Evolutionary conservation across 495 filamentous ascomycete species (phyloP).

Genomic region (Talaromyces proteolyticus): DNA sequence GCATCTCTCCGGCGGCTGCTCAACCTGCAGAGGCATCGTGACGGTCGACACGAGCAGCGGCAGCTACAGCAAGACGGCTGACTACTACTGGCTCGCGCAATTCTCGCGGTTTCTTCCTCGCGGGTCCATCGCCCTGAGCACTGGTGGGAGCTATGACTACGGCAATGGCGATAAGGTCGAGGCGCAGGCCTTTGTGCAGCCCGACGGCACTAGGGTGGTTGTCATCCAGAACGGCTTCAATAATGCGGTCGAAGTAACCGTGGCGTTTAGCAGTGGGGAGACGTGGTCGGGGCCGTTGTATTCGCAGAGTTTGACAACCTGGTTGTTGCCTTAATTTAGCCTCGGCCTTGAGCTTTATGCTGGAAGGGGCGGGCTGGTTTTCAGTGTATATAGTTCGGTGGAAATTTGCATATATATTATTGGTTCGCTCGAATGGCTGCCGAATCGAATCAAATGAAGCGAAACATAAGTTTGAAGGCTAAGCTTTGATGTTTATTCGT

Average conservation of each 20-base stretch:
- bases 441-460: too few species aligned
- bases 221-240: constrained; percentile 47
- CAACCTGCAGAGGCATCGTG: constrained; percentile 42
- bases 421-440: too few species aligned
- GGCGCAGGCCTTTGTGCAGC: constrained; percentile 43
- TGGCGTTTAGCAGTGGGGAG: constrained; percentile 36
- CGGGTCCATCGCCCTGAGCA: constrained; percentile 40
- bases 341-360: too few species aligned
- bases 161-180: constrained; percentile 33
- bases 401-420: too few species aligned
- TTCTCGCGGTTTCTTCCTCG: constrained; percentile 50
- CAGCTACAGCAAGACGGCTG: constrained; percentile 38
- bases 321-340: constrained; percentile 39
- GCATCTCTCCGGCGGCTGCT: constrained; percentile 44
- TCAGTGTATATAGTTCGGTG: too few species aligned
- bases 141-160: constrained; percentile 42
- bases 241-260: constrained; percentile 42
- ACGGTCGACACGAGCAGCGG: constrained; percentile 29
- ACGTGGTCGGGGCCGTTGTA: constrained; percentile 44
- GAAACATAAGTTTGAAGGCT: too few species aligned
- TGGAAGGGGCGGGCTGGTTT: too few species aligned
- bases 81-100: constrained; percentile 53
- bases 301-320: constrained; percentile 41
- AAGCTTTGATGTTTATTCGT: too few species aligned
- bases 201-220: constrained; percentile 43